phyloP scores from a whole-genome alignment of 2,329 filamentous ascomycete species.

The Coleophoma eucalyptorum region DNA sequence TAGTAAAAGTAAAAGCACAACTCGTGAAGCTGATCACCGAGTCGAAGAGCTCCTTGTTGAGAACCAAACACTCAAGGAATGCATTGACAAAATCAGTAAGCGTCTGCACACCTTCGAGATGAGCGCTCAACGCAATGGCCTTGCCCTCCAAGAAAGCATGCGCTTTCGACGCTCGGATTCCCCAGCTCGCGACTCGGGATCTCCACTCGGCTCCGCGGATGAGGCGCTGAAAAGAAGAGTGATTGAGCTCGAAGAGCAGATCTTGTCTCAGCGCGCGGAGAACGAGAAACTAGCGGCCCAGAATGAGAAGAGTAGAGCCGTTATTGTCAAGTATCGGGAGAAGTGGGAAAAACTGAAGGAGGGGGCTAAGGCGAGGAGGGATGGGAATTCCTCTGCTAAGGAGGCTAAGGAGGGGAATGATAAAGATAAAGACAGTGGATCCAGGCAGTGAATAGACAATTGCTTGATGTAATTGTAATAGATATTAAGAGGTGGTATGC shows the following conservation, averaged over 20 bases:
- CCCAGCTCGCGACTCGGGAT: conserved; percentile 30
- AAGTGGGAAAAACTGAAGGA: conserved; percentile 69
- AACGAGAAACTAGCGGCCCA: conserved; percentile 59
- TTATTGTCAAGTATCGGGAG: conserved; percentile 54
- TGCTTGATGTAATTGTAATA: too few species aligned
- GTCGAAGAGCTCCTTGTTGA: conserved; percentile 86
- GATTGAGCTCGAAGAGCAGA: conserved; percentile 64
- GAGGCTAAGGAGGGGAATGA: too few species aligned
- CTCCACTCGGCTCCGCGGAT: conserved; percentile 26
- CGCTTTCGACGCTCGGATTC: conserved; percentile 57
- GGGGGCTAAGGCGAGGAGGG: conserved; percentile 45
- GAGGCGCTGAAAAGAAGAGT: conserved; percentile 46
- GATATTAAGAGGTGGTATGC: too few species aligned
- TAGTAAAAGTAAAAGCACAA: conserved; percentile 32
- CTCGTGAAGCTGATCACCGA: conserved; percentile 56
- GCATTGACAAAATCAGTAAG: conserved; percentile 81
- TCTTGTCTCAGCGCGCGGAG: conserved; percentile 53
- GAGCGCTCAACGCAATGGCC: conserved; percentile 81
- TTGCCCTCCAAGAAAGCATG: conserved; percentile 82
- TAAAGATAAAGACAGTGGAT: too few species aligned
- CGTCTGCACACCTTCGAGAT: conserved; percentile 92
- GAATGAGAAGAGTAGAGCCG: conserved; percentile 53
- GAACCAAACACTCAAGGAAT: conserved; percentile 79
- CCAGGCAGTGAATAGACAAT: too few species aligned
- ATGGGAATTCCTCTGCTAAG: conserved; percentile 8